Evolutionary conservation across 2,329 filamentous ascomycete species (phyloP).

Genomic region (Nothophoma quercina): DNA sequence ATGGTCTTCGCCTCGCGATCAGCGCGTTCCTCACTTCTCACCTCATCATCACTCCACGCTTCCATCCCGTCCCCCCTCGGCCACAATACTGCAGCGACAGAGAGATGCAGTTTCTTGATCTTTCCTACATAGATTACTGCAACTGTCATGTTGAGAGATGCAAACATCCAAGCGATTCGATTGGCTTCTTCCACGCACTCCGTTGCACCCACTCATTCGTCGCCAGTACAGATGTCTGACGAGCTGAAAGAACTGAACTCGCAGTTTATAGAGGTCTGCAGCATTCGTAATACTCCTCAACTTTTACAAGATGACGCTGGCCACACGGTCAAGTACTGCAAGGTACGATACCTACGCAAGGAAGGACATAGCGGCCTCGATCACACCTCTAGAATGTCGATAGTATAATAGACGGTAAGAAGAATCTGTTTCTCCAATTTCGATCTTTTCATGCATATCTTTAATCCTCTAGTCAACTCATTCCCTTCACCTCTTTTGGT

Average conservation of each 20-base stretch:
- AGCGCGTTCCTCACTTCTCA: constrained; percentile 13
- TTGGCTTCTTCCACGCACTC: neutral
- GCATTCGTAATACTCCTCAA: neutral
- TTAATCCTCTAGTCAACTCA: constrained; percentile 16
- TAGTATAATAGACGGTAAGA: constrained; percentile 7
- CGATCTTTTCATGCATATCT: constrained; percentile 8
- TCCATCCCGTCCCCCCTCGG: neutral
- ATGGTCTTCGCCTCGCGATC: constrained; percentile 6
- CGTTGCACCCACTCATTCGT: neutral
- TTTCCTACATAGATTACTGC: no score
- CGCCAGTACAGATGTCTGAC: no score
- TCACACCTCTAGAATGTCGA: constrained; percentile 3
- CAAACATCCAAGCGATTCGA: neutral
- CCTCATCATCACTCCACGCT: constrained; percentile 1
- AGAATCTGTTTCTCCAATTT: constrained; percentile 5
- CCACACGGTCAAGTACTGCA: constrained; percentile 1
- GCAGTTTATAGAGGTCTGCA: neutral
- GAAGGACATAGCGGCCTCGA: neutral
- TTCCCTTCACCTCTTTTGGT: constrained; percentile 21
- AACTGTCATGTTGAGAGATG: neutral
- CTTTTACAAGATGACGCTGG: constrained; percentile 1
- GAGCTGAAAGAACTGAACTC: neutral
- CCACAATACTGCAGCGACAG: neutral
- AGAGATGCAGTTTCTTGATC: neutral
- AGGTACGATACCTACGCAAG: constrained; percentile 9